Conservation (phyloP, 257 asterid genomes). For the Solanum lignicaule region DNA sequence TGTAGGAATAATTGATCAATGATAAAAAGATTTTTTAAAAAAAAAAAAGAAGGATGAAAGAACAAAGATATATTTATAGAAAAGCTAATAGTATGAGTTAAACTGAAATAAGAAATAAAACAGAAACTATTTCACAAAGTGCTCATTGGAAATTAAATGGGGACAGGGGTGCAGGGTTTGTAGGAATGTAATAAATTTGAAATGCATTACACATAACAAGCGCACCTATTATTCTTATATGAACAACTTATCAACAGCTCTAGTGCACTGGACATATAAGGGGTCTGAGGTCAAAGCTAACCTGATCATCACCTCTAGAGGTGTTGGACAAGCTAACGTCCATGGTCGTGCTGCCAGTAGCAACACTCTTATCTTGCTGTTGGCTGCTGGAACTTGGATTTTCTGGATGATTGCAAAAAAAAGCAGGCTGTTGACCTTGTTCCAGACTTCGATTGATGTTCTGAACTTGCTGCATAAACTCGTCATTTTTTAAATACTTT, state of each 20-base stretch:
- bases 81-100: background rate
- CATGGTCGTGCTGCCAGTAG: background rate
- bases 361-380: constrained; percentile 7
- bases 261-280: background rate
- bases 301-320: constrained; percentile 13
- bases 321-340: constrained; percentile 5
- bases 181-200: background rate
- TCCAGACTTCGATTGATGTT: background rate
- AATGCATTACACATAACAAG: background rate
- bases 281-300: background rate
- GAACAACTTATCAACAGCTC: background rate
- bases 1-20: background rate
- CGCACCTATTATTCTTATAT: background rate
- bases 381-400: constrained; percentile 1
- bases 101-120: background rate
- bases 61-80: background rate
- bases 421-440: background rate
- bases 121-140: background rate
- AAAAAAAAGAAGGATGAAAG: background rate
- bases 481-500: background rate
- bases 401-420: constrained; percentile 1
- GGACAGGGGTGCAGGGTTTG: background rate
- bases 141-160: background rate
- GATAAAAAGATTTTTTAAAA: background rate
- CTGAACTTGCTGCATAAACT: constrained; percentile 9